phyloP scores from a whole-genome alignment of 2,329 filamentous ascomycete genomes.

The Colletotrichum endophyticum region DNA sequence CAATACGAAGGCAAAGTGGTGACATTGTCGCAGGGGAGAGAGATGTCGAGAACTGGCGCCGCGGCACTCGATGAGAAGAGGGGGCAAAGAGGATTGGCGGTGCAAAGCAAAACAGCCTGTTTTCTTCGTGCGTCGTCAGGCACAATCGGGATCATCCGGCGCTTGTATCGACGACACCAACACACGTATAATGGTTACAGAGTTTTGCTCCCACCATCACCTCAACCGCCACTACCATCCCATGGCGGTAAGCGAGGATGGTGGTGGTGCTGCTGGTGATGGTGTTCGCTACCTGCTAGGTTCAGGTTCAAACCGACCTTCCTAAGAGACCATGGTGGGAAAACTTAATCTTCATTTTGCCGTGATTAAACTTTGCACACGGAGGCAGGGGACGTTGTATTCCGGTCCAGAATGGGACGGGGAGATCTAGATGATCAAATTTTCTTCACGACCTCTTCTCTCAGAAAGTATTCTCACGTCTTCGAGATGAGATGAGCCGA shows the following conservation, averaged over 20 bases:
- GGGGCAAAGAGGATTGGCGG: background rate
- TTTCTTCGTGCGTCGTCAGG: background rate
- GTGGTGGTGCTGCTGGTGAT: background rate
- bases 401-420: background rate
- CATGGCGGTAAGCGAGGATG: background rate
- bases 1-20: background rate
- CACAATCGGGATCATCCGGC: background rate
- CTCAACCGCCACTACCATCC: background rate
- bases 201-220: background rate
- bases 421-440: background rate
- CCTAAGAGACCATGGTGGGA: background rate
- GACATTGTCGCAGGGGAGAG: background rate
- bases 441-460: background rate
- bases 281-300: background rate
- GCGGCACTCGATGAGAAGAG: background rate
- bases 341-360: background rate
- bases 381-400: background rate
- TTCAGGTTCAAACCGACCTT: background rate
- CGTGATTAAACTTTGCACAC: background rate
- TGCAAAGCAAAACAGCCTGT: background rate
- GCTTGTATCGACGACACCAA: background rate
- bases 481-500: background rate
- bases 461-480: background rate
- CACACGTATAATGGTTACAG: background rate
- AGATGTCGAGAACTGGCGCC: background rate